Evolutionary conservation across 495 filamentous ascomycete genomes (phyloP).

Genomic region (Immersiella caudata): DNA sequence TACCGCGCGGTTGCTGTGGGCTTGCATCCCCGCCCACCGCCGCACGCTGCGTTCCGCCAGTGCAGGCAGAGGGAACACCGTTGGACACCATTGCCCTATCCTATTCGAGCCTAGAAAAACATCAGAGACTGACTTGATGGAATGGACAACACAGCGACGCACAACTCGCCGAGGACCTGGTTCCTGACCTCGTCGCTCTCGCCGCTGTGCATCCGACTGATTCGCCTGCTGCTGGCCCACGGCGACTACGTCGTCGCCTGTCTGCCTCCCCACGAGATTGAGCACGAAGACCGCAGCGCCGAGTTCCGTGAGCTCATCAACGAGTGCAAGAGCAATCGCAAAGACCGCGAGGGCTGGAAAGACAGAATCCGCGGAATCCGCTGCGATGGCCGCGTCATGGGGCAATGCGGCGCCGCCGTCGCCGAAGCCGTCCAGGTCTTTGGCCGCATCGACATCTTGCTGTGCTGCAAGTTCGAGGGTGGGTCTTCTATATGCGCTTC

Average conservation of each 20-base stretch:
- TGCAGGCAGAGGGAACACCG: background rate
- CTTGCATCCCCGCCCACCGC: background rate
- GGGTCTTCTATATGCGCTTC: conserved; percentile 16
- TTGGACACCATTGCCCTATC: background rate
- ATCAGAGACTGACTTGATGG: conserved; percentile 20
- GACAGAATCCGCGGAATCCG: conserved; percentile 58
- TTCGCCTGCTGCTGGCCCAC: conserved; percentile 75
- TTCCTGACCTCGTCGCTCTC: conserved; percentile 82
- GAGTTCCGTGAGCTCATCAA: conserved; percentile 60
- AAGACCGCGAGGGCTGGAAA: conserved; percentile 60
- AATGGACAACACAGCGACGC: conserved; percentile 52
- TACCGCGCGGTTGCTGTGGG: conserved; percentile 2
- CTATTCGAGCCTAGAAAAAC: conserved; percentile 14
- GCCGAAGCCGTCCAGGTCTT: conserved; percentile 83
- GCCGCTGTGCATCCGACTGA: conserved; percentile 72
- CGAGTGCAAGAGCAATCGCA: conserved; percentile 59
- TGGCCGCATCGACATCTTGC: conserved; percentile 83
- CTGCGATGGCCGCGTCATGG: conserved; percentile 60
- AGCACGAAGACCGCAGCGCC: conserved; percentile 59
- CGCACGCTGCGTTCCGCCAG: background rate
- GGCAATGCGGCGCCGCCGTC: conserved; percentile 74
- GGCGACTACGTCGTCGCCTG: conserved; percentile 85
- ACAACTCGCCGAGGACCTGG: conserved; percentile 74
- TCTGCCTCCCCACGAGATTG: conserved; percentile 67
- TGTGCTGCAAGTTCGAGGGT: conserved; percentile 88